A percentile compares a stretch with the other conserved stretches of the same genome.
Conservation (phyloP, 805 yeast genomes). For the Ogataea glucozyma region DNA sequence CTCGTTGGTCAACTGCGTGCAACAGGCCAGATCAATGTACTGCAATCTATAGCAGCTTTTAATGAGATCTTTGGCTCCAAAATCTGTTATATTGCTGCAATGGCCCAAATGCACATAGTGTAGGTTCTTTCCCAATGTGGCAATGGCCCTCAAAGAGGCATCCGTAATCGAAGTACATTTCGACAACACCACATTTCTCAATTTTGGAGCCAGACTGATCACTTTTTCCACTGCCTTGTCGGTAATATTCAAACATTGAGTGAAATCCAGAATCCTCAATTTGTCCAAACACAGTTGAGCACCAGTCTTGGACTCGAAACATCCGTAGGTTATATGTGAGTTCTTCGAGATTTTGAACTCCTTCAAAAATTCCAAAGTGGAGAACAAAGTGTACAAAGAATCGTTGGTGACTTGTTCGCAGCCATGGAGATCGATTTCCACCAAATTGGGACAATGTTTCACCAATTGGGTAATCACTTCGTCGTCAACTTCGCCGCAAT, state of each 20-base stretch:
- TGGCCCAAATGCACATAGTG: slow-evolving; percentile 94
- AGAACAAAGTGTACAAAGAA: slow-evolving; percentile 58
- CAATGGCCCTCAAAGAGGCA: slow-evolving; percentile 67
- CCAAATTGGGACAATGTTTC: slow-evolving; percentile 72
- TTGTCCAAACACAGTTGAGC: slow-evolving; percentile 50
- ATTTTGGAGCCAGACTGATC: slow-evolving; percentile 75
- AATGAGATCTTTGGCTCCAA: slow-evolving; percentile 75
- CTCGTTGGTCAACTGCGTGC: slow-evolving; percentile 82
- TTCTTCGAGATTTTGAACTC: slow-evolving; percentile 84
- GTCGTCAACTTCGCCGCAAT: slow-evolving; percentile 67
- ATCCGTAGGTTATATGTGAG: slow-evolving; percentile 63
- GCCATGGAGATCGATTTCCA: slow-evolving; percentile 86
- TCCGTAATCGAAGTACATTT: slow-evolving; percentile 89
- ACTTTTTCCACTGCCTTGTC: slow-evolving; percentile 76
- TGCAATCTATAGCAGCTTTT: slow-evolving; percentile 81
- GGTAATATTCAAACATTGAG: slow-evolving; percentile 78
- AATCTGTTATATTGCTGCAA: slow-evolving; percentile 86
- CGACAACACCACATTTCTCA: slow-evolving; percentile 84
- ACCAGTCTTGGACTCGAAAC: slow-evolving; percentile 45
- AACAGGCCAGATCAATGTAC: slow-evolving; percentile 93
- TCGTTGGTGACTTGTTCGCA: slow-evolving; percentile 72
- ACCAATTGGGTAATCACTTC: slow-evolving; percentile 59
- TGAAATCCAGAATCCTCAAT: slow-evolving; percentile 79
- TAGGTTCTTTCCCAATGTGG: slow-evolving; percentile 72
- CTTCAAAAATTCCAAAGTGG: slow-evolving; percentile 67